phyloP scores from a whole-genome alignment of 108 stramenopile genomes.

The Skeletonema costatum region DNA sequence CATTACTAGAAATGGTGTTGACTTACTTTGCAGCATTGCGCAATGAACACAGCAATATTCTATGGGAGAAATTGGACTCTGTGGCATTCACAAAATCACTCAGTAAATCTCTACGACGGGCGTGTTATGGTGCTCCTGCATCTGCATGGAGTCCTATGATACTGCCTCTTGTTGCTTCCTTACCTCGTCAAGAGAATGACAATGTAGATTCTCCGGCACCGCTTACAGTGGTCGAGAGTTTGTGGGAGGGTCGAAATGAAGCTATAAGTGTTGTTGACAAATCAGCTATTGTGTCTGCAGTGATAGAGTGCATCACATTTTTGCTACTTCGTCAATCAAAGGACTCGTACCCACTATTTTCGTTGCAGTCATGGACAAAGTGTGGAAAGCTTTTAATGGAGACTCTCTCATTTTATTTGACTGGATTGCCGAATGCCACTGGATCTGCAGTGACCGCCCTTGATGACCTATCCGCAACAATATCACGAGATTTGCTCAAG shows the following conservation, averaged over 20 bases:
- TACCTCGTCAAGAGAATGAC: slow-evolving; percentile 26
- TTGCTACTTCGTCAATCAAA: slow-evolving; percentile 48
- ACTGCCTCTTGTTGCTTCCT: slow-evolving; percentile 67
- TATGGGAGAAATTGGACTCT: slow-evolving; percentile 25
- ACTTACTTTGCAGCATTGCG: slow-evolving; percentile 43
- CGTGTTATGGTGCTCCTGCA: slow-evolving; percentile 69
- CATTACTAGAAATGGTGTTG: slow-evolving; percentile 65
- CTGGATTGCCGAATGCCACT: slow-evolving; percentile 18
- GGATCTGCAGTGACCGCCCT: slow-evolving; percentile 17
- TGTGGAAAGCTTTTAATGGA: slow-evolving; percentile 39
- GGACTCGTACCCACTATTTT: slow-evolving; percentile 5
- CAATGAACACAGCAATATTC: slow-evolving; percentile 1
- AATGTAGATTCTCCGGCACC: slow-evolving; percentile 7
- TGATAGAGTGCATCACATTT: slow-evolving; percentile 72
- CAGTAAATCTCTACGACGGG: slow-evolving; percentile 63
- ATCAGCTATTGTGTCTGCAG: slow-evolving; percentile 56
- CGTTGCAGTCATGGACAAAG: slow-evolving; percentile 8
- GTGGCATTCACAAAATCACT: slow-evolving; percentile 53
- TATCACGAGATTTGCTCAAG: slow-evolving; percentile 32
- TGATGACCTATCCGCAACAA: slow-evolving; percentile 33
- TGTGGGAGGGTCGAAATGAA: slow-evolving; percentile 69
- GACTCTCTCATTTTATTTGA: slow-evolving; percentile 28
- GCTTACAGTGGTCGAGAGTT: slow-evolving; percentile 35
- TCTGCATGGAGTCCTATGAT: slow-evolving; percentile 69
- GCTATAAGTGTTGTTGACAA: slow-evolving; percentile 55